Percentiles rank a stretch among this genome's conserved stretches.
These are phyloP conservation scores for Podospora australis DNA, from an alignment of 495 filamentous ascomycete species.

Conservation along the genomic window DNA sequence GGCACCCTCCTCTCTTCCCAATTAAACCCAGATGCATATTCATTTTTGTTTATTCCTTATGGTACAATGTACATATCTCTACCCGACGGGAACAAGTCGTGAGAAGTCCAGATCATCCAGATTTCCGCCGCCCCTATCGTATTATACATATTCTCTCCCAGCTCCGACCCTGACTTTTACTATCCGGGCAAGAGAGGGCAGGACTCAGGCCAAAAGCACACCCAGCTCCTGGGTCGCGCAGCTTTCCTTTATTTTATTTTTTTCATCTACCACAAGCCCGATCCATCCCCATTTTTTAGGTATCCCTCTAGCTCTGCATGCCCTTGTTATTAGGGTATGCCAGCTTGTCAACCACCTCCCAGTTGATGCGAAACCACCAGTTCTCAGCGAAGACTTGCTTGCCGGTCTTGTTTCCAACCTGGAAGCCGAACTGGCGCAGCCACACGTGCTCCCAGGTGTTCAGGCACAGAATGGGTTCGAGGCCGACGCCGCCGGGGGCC, in stretches of 20 bases:
- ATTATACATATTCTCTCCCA: not conserved
- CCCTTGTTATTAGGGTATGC: conserved; percentile 11
- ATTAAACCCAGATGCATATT: not conserved
- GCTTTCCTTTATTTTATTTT: too few species aligned
- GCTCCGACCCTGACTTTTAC: not conserved
- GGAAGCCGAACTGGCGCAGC: conserved; percentile 76
- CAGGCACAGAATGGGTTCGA: conserved; percentile 75
- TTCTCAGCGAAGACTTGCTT: conserved; percentile 68
- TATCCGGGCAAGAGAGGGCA: not conserved
- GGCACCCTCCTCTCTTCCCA: not conserved
- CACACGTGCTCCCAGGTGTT: conserved; percentile 97
- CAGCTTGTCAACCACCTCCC: conserved; percentile 57
- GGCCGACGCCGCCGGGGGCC: conserved; percentile 62
- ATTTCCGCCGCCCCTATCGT: not conserved
- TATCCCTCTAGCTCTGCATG: conserved; percentile 1
- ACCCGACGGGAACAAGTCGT: not conserved
- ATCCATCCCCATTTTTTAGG: too few species aligned
- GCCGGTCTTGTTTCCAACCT: conserved; percentile 36
- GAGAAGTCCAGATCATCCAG: not conserved
- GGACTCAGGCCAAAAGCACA: not conserved
- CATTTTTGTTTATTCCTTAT: not conserved
- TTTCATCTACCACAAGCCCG: too few species aligned
- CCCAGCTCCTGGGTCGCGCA: not conserved
- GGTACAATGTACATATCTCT: not conserved
- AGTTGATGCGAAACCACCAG: conserved; percentile 88